These are phyloP conservation scores for Clitocybe nebularis DNA, from an alignment of 1,284 basidiomycete genomes.

Conservation along the genomic window DNA sequence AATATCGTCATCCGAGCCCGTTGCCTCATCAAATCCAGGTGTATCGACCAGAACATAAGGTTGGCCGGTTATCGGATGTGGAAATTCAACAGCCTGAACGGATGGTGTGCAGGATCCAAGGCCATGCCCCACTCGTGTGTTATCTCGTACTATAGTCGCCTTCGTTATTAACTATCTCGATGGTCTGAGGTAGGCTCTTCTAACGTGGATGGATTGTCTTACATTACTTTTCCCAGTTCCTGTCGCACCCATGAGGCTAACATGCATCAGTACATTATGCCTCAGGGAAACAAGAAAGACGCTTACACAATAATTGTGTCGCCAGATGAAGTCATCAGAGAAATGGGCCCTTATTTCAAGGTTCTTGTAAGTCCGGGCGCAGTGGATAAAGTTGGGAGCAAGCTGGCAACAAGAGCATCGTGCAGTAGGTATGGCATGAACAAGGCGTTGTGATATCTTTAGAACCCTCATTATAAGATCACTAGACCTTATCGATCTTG, in stretches of 20 bases:
- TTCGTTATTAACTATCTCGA: slow-evolving; percentile 5
- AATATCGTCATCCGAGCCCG: slow-evolving; percentile 7
- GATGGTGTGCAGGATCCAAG: slow-evolving; percentile 2
- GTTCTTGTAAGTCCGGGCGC: no score
- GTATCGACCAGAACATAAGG: slow-evolving; percentile 13
- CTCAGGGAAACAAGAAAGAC: no score
- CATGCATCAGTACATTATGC: neutral
- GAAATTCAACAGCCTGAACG: slow-evolving; percentile 4
- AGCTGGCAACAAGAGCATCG: no score
- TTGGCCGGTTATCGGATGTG: slow-evolving; percentile 1
- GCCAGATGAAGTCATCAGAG: no score
- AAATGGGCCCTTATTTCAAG: no score
- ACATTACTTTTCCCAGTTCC: slow-evolving; percentile 8
- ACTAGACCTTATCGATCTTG: no score
- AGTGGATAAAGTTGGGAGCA: no score
- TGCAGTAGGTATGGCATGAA: no score
- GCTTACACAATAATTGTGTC: slow-evolving; percentile 5
- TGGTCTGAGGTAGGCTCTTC: neutral
- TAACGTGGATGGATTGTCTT: neutral
- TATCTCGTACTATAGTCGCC: neutral
- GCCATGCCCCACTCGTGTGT: neutral
- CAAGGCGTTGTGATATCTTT: no score
- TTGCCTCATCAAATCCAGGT: slow-evolving; percentile 12
- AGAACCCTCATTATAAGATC: no score
- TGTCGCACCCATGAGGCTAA: slow-evolving; percentile 6